Conservation (phyloP, 2,329 filamentous ascomycete genomes). For the Xylariomycetidae sp. region DNA sequence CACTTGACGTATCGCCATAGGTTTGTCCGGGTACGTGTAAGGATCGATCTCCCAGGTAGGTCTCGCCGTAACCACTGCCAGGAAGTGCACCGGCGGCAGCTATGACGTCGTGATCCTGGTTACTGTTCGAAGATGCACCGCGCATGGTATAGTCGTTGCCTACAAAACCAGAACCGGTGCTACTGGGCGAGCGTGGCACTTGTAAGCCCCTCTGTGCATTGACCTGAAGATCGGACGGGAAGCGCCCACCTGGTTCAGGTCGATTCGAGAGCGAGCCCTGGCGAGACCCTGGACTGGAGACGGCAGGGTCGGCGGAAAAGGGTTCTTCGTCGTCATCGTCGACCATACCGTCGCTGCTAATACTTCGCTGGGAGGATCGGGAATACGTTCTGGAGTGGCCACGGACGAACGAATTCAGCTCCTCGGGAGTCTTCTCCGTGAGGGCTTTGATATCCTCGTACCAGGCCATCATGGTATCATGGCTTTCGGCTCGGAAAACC, state of each 20-base stretch:
- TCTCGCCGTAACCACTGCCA: constrained; percentile 34
- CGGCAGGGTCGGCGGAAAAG: constrained; percentile 50
- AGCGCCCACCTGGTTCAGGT: constrained; percentile 89
- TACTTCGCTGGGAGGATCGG: constrained; percentile 54
- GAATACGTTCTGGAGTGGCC: constrained; percentile 75
- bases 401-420: constrained; percentile 80
- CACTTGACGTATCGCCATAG: constrained; percentile 40
- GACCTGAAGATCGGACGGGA: constrained; percentile 89
- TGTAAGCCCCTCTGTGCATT: constrained; percentile 74
- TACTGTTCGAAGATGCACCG: constrained; percentile 12
- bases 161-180: constrained; percentile 62
- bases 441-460: constrained; percentile 88
- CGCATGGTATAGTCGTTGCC: constrained; percentile 18
- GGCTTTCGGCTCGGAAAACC: constrained; percentile 65
- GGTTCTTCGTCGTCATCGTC: constrained; percentile 68
- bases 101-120: constrained; percentile 50
- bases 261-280: constrained; percentile 53
- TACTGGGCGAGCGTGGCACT: constrained; percentile 72
- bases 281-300: constrained; percentile 39
- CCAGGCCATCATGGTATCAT: constrained; percentile 97
- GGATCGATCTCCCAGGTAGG: constrained; percentile 18
- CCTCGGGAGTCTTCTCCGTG: constrained; percentile 82
- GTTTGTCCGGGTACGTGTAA: constrained; percentile 25
- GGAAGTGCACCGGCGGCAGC: constrained; percentile 53
- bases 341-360: constrained; percentile 69